A percentile compares a stretch with the other conserved stretches of the same genome.
Conservation (phyloP, 2,329 filamentous ascomycete genomes). For the Colletotrichum melonis region DNA sequence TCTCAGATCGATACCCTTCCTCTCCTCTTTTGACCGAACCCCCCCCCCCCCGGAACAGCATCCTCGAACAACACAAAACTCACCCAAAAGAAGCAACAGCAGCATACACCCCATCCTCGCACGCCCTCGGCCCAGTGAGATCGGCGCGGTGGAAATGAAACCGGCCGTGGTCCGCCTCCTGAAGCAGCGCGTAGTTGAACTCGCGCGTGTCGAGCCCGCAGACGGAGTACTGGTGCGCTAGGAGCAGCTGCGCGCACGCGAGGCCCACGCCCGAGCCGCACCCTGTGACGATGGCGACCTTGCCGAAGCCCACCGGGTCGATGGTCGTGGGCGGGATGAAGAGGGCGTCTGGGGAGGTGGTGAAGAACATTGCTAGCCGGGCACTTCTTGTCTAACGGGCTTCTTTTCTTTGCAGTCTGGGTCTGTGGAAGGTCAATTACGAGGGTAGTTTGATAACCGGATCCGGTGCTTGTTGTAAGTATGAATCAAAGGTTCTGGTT, state of each 20-base stretch:
- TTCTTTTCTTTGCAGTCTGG: too few species aligned
- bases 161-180: slow-evolving; percentile 40
- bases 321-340: slow-evolving; percentile 40
- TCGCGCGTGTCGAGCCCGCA: slow-evolving; percentile 17
- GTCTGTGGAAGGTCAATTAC: too few species aligned
- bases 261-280: slow-evolving; percentile 48
- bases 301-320: slow-evolving; percentile 32
- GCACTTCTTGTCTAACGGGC: too few species aligned
- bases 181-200: slow-evolving; percentile 38
- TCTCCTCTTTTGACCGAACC: too few species aligned
- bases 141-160: slow-evolving; percentile 49
- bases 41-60: too few species aligned
- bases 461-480: too few species aligned
- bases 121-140: slow-evolving; percentile 42
- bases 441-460: too few species aligned
- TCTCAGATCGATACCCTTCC: background rate
- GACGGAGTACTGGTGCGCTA: slow-evolving; percentile 25
- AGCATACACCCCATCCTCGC: slow-evolving; percentile 38
- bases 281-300: slow-evolving; percentile 45
- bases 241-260: slow-evolving; percentile 46
- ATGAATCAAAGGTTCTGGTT: background rate
- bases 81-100: slow-evolving; percentile 20
- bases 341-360: slow-evolving; percentile 39
- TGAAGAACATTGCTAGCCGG: slow-evolving; percentile 41
- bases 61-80: background rate